Percentiles rank a stretch among this genome's conserved stretches.
These are phyloP conservation scores for Schizothecium vesticola DNA, from an alignment of 495 filamentous ascomycete genomes.

Conservation along the genomic window DNA sequence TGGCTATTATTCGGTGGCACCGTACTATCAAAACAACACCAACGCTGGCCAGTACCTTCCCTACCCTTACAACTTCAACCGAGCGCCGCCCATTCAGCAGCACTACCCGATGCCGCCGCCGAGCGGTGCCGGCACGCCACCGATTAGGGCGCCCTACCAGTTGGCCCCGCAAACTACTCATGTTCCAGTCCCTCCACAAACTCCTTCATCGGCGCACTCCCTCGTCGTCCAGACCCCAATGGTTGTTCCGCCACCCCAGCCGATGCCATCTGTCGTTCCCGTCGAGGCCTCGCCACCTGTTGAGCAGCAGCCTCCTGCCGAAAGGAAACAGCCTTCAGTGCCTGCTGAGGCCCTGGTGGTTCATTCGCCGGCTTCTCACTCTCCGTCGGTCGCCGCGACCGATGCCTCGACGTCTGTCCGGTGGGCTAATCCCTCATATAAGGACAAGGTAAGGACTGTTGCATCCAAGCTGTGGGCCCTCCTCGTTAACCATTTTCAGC, in stretches of 20 bases:
- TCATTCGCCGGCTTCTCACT: slow-evolving; percentile 4
- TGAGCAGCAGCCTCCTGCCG: not conserved
- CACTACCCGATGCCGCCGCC: not conserved
- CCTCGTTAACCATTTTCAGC: slow-evolving; percentile 36
- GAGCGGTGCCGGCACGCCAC: not conserved
- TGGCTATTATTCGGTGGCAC: not conserved
- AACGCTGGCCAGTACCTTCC: not conserved
- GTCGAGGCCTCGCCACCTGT: slow-evolving; percentile 13
- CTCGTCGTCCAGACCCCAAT: not conserved
- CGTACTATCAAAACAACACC: not conserved
- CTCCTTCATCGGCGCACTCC: not conserved
- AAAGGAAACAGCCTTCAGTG: not conserved
- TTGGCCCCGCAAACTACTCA: not conserved
- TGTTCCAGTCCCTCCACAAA: not conserved
- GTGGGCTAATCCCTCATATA: not conserved
- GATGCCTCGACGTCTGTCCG: not conserved
- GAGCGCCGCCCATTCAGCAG: not conserved
- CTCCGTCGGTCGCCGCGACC: not conserved
- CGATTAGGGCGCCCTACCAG: not conserved
- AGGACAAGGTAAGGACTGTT: not conserved
- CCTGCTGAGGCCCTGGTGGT: not conserved
- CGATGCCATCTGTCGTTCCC: slow-evolving; percentile 34
- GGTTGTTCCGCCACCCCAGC: slow-evolving; percentile 2
- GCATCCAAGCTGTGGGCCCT: not conserved
- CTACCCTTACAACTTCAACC: not conserved